These are phyloP conservation scores for Plenodomus lindquistii DNA, from an alignment of 2,329 filamentous ascomycete species.

Conservation along the genomic window DNA sequence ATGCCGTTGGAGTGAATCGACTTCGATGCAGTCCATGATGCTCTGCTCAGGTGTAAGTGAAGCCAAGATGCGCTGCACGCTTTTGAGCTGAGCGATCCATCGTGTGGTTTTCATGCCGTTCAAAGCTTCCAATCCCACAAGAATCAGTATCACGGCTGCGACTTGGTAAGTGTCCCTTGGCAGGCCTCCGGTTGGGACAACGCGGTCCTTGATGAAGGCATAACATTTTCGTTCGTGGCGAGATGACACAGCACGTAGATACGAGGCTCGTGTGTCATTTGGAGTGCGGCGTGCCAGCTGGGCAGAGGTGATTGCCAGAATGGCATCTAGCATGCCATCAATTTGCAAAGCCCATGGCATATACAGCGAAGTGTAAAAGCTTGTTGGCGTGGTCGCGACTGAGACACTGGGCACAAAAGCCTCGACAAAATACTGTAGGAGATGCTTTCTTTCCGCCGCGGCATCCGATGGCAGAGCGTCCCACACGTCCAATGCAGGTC, in stretches of 20 bases:
- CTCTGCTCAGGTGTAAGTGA: constrained; percentile 28
- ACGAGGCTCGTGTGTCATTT: constrained; percentile 30
- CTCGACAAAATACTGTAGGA: constrained; percentile 42
- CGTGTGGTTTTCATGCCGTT: constrained; percentile 39
- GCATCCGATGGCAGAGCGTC: constrained; percentile 32
- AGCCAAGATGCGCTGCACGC: constrained; percentile 36
- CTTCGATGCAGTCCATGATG: constrained; percentile 32
- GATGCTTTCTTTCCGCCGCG: constrained; percentile 30
- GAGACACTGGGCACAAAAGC: constrained; percentile 43
- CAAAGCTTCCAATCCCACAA: constrained; percentile 42
- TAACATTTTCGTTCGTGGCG: constrained; percentile 40
- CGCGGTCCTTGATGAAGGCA: constrained; percentile 35
- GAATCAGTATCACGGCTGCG: constrained; percentile 37
- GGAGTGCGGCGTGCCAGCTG: constrained; percentile 38
- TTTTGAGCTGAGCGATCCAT: constrained; percentile 42
- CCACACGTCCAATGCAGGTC: constrained; percentile 34
- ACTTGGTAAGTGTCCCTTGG: constrained; percentile 39
- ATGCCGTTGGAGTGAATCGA: constrained; percentile 41
- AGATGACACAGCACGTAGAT: constrained; percentile 34
- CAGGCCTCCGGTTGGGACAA: constrained; percentile 29
- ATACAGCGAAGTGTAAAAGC: constrained; percentile 42
- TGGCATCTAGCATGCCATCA: constrained; percentile 41
- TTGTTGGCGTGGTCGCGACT: constrained; percentile 39
- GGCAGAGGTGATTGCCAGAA: constrained; percentile 40
- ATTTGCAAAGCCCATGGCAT: constrained; percentile 43